Evolutionary conservation across 257 asterid species (phyloP).

Genomic region (Lantana camara): DNA sequence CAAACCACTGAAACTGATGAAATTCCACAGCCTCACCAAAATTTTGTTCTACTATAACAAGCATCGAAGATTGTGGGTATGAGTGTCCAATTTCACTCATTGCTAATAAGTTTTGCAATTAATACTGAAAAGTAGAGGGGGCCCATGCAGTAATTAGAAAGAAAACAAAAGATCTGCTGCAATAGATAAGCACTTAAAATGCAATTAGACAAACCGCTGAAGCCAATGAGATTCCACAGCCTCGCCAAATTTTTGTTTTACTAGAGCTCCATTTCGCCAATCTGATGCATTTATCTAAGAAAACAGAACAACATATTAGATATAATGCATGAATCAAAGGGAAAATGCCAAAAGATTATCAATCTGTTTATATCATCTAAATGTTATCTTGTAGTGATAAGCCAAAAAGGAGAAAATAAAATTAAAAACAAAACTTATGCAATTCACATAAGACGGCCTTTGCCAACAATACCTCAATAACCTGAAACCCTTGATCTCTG

Average conservation of each 20-base stretch:
- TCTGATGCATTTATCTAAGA: constrained; percentile 91
- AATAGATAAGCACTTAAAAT: too few species aligned
- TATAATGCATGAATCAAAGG: constrained; percentile 8
- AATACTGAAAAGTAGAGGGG: too few species aligned
- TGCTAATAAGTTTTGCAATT: too few species aligned
- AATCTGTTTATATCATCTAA: neutral
- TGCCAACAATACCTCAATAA: constrained; percentile 77
- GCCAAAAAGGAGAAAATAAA: neutral
- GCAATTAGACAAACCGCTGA: constrained; percentile 76
- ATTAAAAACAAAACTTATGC: constrained; percentile 2
- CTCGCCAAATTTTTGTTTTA: constrained; percentile 94
- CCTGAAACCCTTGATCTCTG: constrained; percentile 91
- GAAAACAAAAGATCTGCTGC: too few species aligned
- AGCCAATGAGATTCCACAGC: constrained; percentile 96
- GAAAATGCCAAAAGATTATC: constrained; percentile 2
- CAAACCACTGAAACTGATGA: constrained; percentile 85
- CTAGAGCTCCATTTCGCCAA: constrained; percentile 94
- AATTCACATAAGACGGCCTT: constrained; percentile 13
- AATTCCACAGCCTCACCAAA: constrained; percentile 99
- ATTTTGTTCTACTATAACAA: constrained; percentile 82
- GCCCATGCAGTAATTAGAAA: too few species aligned
- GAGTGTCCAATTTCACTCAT: too few species aligned
- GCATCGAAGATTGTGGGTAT: too few species aligned
- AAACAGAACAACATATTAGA: constrained; percentile 18
- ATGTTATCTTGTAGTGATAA: neutral